phyloP scores from a whole-genome alignment of 2,329 filamentous ascomycete species.

The Xylariaceae sp. region DNA sequence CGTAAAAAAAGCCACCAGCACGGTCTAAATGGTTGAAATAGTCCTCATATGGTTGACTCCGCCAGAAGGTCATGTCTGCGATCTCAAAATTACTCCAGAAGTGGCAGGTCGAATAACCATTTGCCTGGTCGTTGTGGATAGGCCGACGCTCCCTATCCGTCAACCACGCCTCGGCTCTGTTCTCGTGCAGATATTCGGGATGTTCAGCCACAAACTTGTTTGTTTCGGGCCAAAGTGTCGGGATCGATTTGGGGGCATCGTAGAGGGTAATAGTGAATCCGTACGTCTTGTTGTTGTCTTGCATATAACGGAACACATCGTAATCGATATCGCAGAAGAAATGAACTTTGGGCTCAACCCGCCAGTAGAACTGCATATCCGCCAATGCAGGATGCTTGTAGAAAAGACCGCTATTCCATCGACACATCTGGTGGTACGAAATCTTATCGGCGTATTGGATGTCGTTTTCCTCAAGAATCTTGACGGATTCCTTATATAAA shows the following conservation, averaged over 20 bases:
- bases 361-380: conserved; percentile 91
- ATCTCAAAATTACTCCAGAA: conserved; percentile 99
- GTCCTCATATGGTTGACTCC: conserved; percentile 85
- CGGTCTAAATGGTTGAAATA: conserved; percentile 96
- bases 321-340: conserved; percentile 99
- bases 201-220: conserved; percentile 86
- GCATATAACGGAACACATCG: conserved; percentile 97
- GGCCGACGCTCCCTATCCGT: conserved; percentile 77
- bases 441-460: conserved; percentile 89
- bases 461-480: conserved; percentile 78
- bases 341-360: conserved; percentile 96
- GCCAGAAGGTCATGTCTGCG: conserved; percentile 89
- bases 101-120: conserved; percentile 96
- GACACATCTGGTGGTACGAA: conserved; percentile 98
- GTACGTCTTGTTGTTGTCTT: conserved; percentile 98
- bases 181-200: conserved; percentile 76
- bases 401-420: conserved; percentile 98
- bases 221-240: conserved; percentile 93
- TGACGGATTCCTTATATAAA: conserved; percentile 80
- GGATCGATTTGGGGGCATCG: conserved; percentile 84
- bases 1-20: conserved; percentile 97
- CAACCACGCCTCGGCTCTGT: conserved; percentile 88
- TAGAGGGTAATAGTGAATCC: conserved; percentile 98
- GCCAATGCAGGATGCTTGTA: conserved; percentile 91
- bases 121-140: conserved; percentile 76